phyloP scores from a whole-genome alignment of 2,329 filamentous ascomycete genomes.

The Cryphonectria japonica region DNA sequence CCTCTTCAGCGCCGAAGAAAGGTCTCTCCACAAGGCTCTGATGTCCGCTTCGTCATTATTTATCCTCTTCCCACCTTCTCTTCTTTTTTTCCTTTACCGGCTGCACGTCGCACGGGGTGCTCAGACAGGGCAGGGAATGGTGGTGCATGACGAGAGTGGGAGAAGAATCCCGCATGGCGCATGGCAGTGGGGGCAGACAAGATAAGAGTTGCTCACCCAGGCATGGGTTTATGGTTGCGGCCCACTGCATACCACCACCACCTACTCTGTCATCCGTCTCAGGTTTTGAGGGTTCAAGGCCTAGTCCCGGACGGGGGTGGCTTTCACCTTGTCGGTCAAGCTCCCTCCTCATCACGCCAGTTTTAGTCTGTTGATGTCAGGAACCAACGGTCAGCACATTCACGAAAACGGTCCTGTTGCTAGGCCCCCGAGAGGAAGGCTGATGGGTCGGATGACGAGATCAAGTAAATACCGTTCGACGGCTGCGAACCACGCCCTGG shows the following conservation, averaged over 20 bases:
- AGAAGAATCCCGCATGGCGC: constrained; percentile 14
- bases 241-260: not conserved
- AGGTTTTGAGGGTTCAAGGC: not conserved
- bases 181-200: constrained; percentile 18
- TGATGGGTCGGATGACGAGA: not conserved
- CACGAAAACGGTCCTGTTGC: not conserved
- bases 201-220: constrained; percentile 21
- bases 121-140: not conserved
- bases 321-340: constrained; percentile 7
- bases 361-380: constrained; percentile 12
- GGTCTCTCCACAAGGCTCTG: constrained; percentile 20
- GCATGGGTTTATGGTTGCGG: not conserved
- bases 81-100: not conserved
- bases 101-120: constrained; percentile 2
- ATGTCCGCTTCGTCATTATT: not conserved
- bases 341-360: constrained; percentile 12
- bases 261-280: not conserved
- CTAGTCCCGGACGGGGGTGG: not conserved
- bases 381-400: not conserved
- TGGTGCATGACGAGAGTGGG: not conserved
- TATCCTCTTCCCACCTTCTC: not conserved
- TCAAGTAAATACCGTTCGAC: not conserved
- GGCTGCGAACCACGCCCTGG: not conserved
- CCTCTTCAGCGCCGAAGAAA: too few relatives aligned
- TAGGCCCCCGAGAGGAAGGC: not conserved